Base-by-base conservation (phyloP, 2,329 filamentous ascomycete genomes). In the Elsinoe batatas region DNA sequence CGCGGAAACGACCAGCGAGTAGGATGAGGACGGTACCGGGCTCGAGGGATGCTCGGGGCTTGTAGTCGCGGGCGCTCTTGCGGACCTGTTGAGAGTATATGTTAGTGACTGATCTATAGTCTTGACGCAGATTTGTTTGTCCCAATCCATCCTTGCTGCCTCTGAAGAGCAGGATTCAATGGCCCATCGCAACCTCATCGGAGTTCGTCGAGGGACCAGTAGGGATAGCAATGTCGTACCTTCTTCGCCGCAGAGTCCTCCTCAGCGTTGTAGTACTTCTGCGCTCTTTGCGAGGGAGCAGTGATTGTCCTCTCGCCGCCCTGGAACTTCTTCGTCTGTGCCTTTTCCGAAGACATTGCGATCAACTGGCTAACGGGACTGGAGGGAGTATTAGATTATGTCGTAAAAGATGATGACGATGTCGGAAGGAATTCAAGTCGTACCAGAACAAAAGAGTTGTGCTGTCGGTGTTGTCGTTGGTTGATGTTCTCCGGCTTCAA, bases 251-350 rank as follows among this genome's bases (percentile, higher is more conserved):
- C 79, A 74, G 82, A 74, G 73, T 91, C 87, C 77, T 96, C 91
- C 76, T 94, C 87, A 73, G 89, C 88, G 76, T 90, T 88, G 81
- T 98, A 98, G 89, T 91, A 98, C 82, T 96, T 97, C 82, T 88
- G 84, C 71, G 91, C 91, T 88, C 94, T 95, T 78, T 95, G 84
- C 73, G 81, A 80, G 76, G 81, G 76, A 77, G 87, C 83, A 76
- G 88, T 90, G 76, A 96, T 85, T 76, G 86, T 82, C 80, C 91
- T 85, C 80, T 88, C 87, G 79, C 88, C 88, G 84, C 93, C 93
- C 80, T 90, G 90, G 83, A 95, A 96, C 82, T 87, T 91, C 88
- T 95, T 95, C 72, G 85, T 88, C 78, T 82, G 79, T 70, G 77
- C 76, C 69, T 59, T 58, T 56, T 59, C 58, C 56, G 58, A 60